Base-by-base conservation (phyloP, 2,329 filamentous ascomycete genomes). In the Septoria linicola region DNA sequence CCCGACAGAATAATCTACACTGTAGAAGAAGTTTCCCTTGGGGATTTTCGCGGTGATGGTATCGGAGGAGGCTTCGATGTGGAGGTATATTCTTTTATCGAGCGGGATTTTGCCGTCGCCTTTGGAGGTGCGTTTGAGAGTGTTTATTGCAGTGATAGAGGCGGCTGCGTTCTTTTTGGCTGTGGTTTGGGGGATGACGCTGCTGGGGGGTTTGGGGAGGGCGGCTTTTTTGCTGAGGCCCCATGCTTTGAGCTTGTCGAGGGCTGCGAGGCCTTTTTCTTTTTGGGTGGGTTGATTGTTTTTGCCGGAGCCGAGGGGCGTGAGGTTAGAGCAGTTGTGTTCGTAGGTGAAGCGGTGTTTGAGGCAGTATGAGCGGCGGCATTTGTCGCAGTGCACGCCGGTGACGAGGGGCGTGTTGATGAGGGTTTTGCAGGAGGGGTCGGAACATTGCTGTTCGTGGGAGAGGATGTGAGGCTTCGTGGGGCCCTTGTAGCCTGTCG, bases 51-150 rank as follows among this genome's bases (percentile, higher is more conserved):
- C 83, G 45, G 83, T 87, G 1, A 90, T 85, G 0, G 89, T 95
- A 63, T 89, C 88, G 8, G 88, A 88, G 64, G 91, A 89, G 0
- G 92, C 93, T 68, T 97, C 92, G 14, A 96, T 88, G 66, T 88
- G 85, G 1, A 99, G 66, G 66, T 97, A 97, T 1, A 99, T 73
- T n/a, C 93, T 77, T 74, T 95, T 95, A 58, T 96, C 89, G 0
- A 76, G 70, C 0, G 89, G 77, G 0, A 96, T 71, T 63, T 89
- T 92, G 8, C 83, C 83, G 59, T 97, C 92, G 1, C 95, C 95
- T 73, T 96, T 96, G 2, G 93, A 92, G 0, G 80, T 83, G 67
- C 86, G 87, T 74, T 96, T 96, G 35, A 99, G 75, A 8, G 80
- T 82, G 57, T 89, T 89, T 5, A 92, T 76, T 4, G 86, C 88